Percentiles rank a stretch among this genome's conserved stretches.
Evolutionary conservation across 2,329 filamentous ascomycete species (phyloP).

Genomic region (Cyanodermella asteris): DNA sequence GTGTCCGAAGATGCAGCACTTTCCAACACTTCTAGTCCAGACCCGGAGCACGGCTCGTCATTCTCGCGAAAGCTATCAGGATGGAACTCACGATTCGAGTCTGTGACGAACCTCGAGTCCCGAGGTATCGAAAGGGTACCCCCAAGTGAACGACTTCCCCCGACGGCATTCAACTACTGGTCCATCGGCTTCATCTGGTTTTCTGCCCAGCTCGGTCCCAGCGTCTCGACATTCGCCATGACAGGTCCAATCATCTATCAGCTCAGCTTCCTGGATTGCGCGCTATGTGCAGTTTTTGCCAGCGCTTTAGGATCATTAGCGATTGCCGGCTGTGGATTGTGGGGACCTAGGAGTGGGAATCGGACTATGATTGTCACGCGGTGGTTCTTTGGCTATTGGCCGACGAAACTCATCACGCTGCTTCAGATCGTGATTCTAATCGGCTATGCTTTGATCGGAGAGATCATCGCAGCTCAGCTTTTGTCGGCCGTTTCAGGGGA

Average conservation of each 20-base stretch:
- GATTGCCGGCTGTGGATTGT: conserved; percentile 38
- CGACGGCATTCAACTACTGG: conserved; percentile 16
- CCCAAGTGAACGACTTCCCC: conserved; percentile 10
- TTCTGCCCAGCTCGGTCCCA: conserved; percentile 38
- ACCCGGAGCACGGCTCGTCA: too few relatives aligned
- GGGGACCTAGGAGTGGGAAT: conserved; percentile 38
- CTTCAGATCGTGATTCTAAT: conserved; percentile 41
- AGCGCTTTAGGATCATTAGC: conserved; percentile 31
- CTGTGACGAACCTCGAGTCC: conserved; percentile 13
- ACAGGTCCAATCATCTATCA: conserved; percentile 36
- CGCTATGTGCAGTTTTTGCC: conserved; percentile 35
- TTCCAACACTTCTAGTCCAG: too few relatives aligned
- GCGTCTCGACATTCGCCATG: conserved; percentile 43
- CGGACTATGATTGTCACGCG: conserved; percentile 39
- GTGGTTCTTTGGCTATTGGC: conserved; percentile 44
- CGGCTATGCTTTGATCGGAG: conserved; percentile 37
- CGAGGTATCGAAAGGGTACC: conserved; percentile 14
- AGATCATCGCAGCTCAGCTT: conserved; percentile 12
- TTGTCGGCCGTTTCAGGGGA: conserved; percentile 41
- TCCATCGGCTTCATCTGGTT: conserved; percentile 39
- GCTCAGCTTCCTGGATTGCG: conserved; percentile 34
- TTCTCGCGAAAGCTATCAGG: conserved; percentile 3
- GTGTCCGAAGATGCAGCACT: too few relatives aligned
- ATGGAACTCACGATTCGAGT: conserved; percentile 10
- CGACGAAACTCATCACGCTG: conserved; percentile 38